Evolutionary conservation across 495 filamentous ascomycete species (phyloP).

Genomic region (Glonium stellatum): DNA sequence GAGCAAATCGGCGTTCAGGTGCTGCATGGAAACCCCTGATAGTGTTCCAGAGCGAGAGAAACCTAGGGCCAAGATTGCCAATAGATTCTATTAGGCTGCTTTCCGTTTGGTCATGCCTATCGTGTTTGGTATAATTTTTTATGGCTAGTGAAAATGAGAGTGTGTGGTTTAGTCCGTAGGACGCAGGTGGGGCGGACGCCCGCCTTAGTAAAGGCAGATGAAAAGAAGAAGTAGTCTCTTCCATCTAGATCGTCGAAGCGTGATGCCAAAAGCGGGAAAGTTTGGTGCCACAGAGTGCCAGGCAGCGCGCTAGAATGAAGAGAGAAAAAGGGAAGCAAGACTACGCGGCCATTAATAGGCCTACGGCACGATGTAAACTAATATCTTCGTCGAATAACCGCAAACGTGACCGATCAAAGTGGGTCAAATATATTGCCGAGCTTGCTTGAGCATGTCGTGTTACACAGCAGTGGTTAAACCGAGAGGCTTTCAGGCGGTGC

Average conservation of each 20-base stretch:
- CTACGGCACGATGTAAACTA: background rate
- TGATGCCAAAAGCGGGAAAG: background rate
- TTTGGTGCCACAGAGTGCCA: background rate
- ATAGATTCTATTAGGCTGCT: background rate
- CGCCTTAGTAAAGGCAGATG: background rate
- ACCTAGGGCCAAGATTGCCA: background rate
- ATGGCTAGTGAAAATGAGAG: background rate
- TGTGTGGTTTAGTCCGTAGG: background rate
- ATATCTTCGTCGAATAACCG: background rate
- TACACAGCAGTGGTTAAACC: background rate
- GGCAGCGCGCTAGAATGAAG: background rate
- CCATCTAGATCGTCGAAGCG: background rate
- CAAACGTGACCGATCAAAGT: background rate
- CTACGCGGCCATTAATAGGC: background rate
- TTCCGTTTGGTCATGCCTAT: background rate
- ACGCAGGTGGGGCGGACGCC: background rate
- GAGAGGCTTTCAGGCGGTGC: background rate
- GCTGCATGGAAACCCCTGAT: background rate
- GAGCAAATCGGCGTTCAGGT: background rate
- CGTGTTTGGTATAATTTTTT: background rate
- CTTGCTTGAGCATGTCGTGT: background rate
- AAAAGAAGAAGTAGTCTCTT: background rate
- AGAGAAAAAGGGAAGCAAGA: background rate
- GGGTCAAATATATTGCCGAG: background rate
- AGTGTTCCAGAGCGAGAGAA: background rate